phyloP scores from a whole-genome alignment of 441 rosid genomes.

The Gossypium aridum region DNA sequence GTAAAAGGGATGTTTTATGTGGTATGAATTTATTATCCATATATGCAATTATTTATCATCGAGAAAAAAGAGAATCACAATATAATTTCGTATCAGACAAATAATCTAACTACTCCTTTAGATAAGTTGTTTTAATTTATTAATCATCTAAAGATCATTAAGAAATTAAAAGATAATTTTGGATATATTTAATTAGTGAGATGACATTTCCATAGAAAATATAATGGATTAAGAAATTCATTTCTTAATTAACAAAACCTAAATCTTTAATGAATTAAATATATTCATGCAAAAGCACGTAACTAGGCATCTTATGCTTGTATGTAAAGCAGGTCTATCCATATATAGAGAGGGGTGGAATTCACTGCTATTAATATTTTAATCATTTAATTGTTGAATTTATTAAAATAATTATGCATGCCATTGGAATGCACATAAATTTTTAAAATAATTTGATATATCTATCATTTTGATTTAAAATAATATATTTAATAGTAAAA shows the following conservation, averaged over 20 bases:
- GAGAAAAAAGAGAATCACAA: too few relatives aligned
- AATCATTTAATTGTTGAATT: not conserved
- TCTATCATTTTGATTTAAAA: too few relatives aligned
- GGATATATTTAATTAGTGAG: not conserved
- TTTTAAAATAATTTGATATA: too few relatives aligned
- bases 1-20: not conserved
- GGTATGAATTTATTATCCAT: not conserved
- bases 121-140: not conserved
- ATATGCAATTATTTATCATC: too few relatives aligned
- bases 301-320: not conserved
- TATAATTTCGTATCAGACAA: too few relatives aligned
- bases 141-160: not conserved
- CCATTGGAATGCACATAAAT: too few relatives aligned
- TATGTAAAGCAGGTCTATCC: not conserved
- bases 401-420: too few relatives aligned
- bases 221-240: too few relatives aligned
- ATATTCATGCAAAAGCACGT: not conserved
- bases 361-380: not conserved
- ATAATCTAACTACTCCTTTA: too few relatives aligned
- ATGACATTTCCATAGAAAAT: too few relatives aligned
- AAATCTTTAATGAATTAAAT: not conserved
- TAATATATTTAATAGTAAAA: too few relatives aligned
- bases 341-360: not conserved
- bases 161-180: not conserved
- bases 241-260: not conserved